Evolutionary conservation across 2,329 filamentous ascomycete genomes (phyloP).

Genomic region (Fusarium penzigii): DNA sequence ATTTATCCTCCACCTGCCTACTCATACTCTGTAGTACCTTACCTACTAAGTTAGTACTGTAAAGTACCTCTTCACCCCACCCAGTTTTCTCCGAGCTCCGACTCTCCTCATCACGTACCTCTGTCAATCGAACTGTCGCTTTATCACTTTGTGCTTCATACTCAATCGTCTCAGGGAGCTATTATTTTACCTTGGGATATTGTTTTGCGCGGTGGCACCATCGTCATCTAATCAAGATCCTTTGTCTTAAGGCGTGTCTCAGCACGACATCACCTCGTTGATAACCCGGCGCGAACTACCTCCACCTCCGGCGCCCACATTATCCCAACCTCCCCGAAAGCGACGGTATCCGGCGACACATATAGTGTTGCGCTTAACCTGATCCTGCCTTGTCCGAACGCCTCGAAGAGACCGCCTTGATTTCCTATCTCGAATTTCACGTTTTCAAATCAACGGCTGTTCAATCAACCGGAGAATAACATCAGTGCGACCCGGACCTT

Average conservation of each 20-base stretch:
- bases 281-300: neutral
- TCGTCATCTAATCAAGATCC: neutral
- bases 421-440: too few relatives aligned
- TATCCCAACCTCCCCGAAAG: neutral
- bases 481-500: neutral
- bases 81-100: conserved; percentile 15
- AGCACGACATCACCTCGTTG: neutral
- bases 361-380: neutral
- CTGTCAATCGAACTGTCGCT: neutral
- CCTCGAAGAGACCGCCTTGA: neutral
- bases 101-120: conserved; percentile 5
- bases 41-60: too few relatives aligned
- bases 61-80: conserved; percentile 9
- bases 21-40: too few relatives aligned
- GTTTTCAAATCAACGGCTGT: neutral
- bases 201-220: neutral
- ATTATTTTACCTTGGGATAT: neutral
- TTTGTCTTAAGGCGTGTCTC: neutral
- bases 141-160: neutral
- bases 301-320: neutral
- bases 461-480: too few relatives aligned
- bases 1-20: too few relatives aligned
- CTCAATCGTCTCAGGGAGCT: neutral
- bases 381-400: neutral
- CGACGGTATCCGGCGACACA: neutral